Evolutionary conservation across 192 early-diverging fungal genomes (phyloP), one percentile per base, ranked within the genome.

Genomic region (Pilaira anomala): DNA sequence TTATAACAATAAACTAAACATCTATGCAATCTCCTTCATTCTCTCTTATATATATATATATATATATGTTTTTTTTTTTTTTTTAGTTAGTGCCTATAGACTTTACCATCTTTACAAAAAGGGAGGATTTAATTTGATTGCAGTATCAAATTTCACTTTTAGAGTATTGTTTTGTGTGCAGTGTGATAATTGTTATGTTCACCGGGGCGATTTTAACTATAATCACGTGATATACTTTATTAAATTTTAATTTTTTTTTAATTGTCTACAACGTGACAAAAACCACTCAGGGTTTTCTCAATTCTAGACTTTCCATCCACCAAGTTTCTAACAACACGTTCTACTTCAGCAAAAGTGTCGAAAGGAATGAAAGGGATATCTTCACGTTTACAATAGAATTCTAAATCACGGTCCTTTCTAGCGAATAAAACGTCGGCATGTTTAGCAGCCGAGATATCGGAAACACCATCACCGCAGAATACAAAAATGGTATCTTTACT

Each of bases 401-500:
- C 88, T 54, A 92, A 65, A 64, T 88, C 82, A 52, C 87, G 80
- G 30, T 83, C 89, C 39, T 75, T 70, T 59, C 88, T 83, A 3
- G 89, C 89, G 74, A 93, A 91, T 25, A 93, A 69, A 18, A 88
- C 46, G 49, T 93, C 89, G 0, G 88, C 88, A 24, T 89, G 81
- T n/a, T 78, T 68, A 14, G 91, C 89, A 21, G 88, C 91, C 11
- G 81, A 83, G 22, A 93, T 76, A 64, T 93, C 91, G 2, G 82
- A 85, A 13, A 93, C 80, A 45, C 91, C 89, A 69, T 93, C 91
- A 6, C 91, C 91, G 44, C 87, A 82, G 67, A 91, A 93, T 3
- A 93, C 74, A 60, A 89, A 74, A 11, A 81, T 63, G 3, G 68
- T 51, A n/a, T 54, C 69, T 14, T 64, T 44, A 11, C 63, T 14